Percentiles rank a stretch among this genome's conserved stretches.
Evolutionary conservation across 139 green algal species (phyloP).

Genomic region (Yamagishiella unicocca): DNA sequence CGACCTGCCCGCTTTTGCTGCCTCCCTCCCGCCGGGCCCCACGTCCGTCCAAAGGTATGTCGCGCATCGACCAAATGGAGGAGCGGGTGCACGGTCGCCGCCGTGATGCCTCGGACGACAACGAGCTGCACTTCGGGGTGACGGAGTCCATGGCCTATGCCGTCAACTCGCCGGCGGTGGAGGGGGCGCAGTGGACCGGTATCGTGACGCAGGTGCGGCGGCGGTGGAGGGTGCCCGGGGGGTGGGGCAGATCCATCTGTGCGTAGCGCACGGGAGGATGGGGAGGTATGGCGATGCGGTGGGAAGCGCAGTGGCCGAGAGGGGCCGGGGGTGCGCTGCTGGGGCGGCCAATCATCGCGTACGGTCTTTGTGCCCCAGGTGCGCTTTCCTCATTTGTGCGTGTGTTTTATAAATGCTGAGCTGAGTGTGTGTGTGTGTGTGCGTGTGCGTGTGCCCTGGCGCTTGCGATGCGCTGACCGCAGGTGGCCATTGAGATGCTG

Average conservation of each 20-base stretch:
- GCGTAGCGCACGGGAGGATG: too few relatives aligned
- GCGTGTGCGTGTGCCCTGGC: neutral
- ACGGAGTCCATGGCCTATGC: slow-evolving; percentile 80
- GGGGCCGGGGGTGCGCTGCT: too few relatives aligned
- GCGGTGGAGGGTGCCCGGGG: slow-evolving; percentile 47
- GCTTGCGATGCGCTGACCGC: too few relatives aligned
- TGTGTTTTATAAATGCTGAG: neutral
- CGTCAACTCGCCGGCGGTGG: slow-evolving; percentile 69
- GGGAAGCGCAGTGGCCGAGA: too few relatives aligned
- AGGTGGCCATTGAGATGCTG: slow-evolving; percentile 85
- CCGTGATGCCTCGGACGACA: slow-evolving; percentile 72
- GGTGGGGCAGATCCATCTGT: neutral
- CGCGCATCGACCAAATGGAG: slow-evolving; percentile 79
- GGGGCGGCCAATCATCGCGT: too few relatives aligned
- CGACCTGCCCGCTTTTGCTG: too few relatives aligned
- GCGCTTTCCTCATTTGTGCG: neutral
- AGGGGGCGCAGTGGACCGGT: slow-evolving; percentile 96
- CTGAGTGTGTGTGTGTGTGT: neutral
- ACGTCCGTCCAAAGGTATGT: slow-evolving; percentile 76
- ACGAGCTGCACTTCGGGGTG: slow-evolving; percentile 91
- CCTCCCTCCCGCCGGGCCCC: too few relatives aligned
- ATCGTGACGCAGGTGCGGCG: slow-evolving; percentile 89
- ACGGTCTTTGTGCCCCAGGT: too few relatives aligned
- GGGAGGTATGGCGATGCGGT: too few relatives aligned
- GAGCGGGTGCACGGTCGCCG: slow-evolving; percentile 72